Base-by-base conservation (phyloP, 768 basidiomycete genomes). In the Boletus barrowsii region DNA sequence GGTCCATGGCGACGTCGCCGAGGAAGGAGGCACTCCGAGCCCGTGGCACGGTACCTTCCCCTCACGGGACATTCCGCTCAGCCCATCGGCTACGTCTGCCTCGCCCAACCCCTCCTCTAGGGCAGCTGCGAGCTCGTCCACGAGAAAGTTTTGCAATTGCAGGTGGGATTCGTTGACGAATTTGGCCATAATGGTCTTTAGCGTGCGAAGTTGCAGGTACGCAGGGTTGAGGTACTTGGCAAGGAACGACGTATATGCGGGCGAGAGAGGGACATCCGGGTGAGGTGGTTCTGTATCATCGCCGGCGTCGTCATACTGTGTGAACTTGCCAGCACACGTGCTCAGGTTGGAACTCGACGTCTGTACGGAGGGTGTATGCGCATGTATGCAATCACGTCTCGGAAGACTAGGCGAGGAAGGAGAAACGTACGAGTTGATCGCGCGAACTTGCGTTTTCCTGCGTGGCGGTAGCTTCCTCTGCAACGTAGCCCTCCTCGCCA, bases 141-240 rank as follows among this genome's bases (percentile, higher is more conserved):
- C 72, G 51, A 98, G 86, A 77, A 98, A 97, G 50, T 84, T 83
- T 71, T 93, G 89, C 7, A 98, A 81, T 65, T 96, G 88, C 56
- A 98, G 82, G 54, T 85, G 88, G 5, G 93, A 96, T 61, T 95
- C 90, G 55, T 84, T 81, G 58, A 86, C 79, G 73, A 98, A 98
- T 49, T 92, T 86, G 3, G 78, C 67, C 42, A 90, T 83, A 59
- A 98, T 83, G 42, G 86, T 81, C 56, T 84, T 81, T 72, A 98
- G 85, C 9, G 89, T 93, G 57, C 86, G 82, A 2, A 82, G 77
- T 55, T 90, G 85, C 54, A 98, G 86, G 73, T 98, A 98, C 47
- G 88, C 88, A 4, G 93, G 90, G 68, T 96, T 93, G 52, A 98
- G 77, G 75, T 86, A 97, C 60, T 83, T 81, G 32, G 83, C 78